Evolutionary conservation across 805 yeast species (phyloP).

Genomic region (Hanseniaspora valbyensis): DNA sequence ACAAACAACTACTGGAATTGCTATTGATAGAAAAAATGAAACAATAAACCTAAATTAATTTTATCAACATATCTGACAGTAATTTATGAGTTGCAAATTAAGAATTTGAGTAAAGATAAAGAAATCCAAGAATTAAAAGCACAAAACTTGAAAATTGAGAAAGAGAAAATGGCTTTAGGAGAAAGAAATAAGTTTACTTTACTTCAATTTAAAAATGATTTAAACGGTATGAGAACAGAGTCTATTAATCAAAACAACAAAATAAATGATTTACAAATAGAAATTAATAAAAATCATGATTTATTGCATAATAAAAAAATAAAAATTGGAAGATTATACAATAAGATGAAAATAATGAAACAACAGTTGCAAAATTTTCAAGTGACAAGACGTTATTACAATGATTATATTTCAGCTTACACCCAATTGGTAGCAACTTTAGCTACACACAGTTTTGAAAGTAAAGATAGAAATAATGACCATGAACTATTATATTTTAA

Average conservation of each 20-base stretch:
- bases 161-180: no score
- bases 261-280: no score
- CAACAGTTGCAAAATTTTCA: background rate
- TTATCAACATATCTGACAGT: slow-evolving; percentile 3
- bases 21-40: background rate
- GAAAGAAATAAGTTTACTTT: no score
- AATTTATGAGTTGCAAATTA: background rate
- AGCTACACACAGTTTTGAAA: background rate
- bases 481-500: background rate
- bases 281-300: no score
- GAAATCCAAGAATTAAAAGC: background rate
- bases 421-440: slow-evolving; percentile 3
- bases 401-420: slow-evolving; percentile 5
- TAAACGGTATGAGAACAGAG: no score
- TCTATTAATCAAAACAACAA: background rate
- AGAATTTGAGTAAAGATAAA: background rate
- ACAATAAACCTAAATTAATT: slow-evolving; percentile 1
- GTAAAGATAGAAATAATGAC: background rate
- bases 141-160: background rate
- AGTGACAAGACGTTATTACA: background rate
- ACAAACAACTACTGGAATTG: background rate
- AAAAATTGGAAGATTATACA: background rate
- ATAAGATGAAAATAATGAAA: background rate
- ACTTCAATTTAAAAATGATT: no score
- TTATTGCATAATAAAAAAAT: background rate